Percentiles rank a stretch among this genome's conserved stretches.
Conservation (phyloP, 2,329 filamentous ascomycete genomes). For the Aspergillus jensenii region DNA sequence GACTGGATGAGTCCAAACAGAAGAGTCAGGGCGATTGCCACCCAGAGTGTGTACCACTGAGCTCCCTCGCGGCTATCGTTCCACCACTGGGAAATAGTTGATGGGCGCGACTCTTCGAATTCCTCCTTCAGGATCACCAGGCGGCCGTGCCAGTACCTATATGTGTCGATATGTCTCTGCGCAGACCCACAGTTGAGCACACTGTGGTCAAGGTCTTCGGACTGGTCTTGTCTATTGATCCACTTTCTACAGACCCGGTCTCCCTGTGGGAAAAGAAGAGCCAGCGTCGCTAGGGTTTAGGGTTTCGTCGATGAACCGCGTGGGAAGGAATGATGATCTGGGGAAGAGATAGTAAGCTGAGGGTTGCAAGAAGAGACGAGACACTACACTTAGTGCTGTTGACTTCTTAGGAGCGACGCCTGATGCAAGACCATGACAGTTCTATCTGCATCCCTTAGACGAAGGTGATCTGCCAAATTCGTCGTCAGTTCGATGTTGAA, state of each 20-base stretch:
- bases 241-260: neutral
- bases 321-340: neutral
- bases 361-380: neutral
- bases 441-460: constrained; percentile 39
- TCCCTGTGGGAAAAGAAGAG: neutral
- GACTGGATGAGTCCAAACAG: constrained; percentile 45
- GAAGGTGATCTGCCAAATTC: constrained; percentile 45
- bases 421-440: constrained; percentile 44
- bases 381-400: constrained; percentile 7
- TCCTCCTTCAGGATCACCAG: constrained; percentile 45
- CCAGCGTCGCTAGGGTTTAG: neutral
- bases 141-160: constrained; percentile 45
- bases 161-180: constrained; percentile 26
- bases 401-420: constrained; percentile 36
- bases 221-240: neutral
- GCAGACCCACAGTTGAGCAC: neutral
- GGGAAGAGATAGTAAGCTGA: neutral
- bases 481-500: constrained; percentile 39
- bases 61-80: constrained; percentile 42
- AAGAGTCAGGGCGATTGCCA: constrained; percentile 40
- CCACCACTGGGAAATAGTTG: constrained; percentile 39
- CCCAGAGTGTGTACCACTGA: constrained; percentile 50
- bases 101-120: constrained; percentile 40
- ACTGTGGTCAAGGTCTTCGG: neutral
- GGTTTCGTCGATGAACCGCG: neutral